Base-by-base conservation (phyloP, 176 grass and related monocot genomes). In the Tuctoria greenei region DNA sequence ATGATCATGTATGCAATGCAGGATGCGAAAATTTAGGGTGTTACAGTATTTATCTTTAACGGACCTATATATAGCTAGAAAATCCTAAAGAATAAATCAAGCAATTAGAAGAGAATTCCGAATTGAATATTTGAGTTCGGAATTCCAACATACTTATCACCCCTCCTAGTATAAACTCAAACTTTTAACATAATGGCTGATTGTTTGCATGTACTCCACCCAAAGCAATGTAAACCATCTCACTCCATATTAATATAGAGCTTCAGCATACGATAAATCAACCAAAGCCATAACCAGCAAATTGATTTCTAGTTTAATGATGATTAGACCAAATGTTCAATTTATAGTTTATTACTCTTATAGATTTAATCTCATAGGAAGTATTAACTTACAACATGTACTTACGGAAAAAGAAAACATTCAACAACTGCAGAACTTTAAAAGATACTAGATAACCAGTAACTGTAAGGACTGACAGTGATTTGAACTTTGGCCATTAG, bases 391-490 rank as follows among this genome's bases (percentile, higher is more conserved):
- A n/a, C n/a, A n/a, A 65, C 25, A 71, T 75, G 16, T 64, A 64
- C 21, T 49, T 65, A 54, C 10, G 12, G 36, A 50, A 50, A 49
- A 49, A 21, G 20, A 23, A 8, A 0, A 55, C 51, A 55, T 21
- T 21, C 51, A 55, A 55, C 20, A 56, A 64, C 23, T 39, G 17
- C 13, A 40, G 27, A n/a, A 56, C 15, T 38, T 28, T 42, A 45
- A 7, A 36, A 21, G 50, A 41, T 27, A 61, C 23, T 52, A 86
- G 28, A 66, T 69, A 71, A 70, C 7, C 25, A 80, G 31, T 37
- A 61, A 34, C 28, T 58, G 13, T 10, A 75, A 52, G n/a, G 44
- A 81, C 84, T 86, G 69, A 86, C 84, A 57, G n/a, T 62, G 72
- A 46, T 76, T 71, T 44, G 57, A 70, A 24, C 26, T 37, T 35